Percentiles rank a stretch among this genome's conserved stretches.
These are phyloP conservation scores for Penicillium corylophilum DNA, from an alignment of 2,329 filamentous ascomycete genomes.

Conservation along the genomic window DNA sequence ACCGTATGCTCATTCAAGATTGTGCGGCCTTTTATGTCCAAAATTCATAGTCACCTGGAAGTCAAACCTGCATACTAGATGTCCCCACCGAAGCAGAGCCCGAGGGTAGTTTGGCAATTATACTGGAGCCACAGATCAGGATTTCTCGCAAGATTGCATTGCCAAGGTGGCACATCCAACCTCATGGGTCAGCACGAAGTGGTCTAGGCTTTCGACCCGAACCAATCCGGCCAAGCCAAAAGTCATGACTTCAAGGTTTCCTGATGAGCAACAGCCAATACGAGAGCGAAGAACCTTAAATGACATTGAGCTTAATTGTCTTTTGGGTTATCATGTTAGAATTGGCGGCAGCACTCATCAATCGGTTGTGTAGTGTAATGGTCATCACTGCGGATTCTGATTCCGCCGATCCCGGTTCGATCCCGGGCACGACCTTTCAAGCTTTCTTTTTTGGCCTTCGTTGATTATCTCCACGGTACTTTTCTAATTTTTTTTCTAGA, in stretches of 20 bases:
- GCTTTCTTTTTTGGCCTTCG: neutral
- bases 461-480: neutral
- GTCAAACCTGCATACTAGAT: no score
- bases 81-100: neutral
- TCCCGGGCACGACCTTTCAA: conserved; percentile 9
- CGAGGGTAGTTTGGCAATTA: neutral
- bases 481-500: neutral
- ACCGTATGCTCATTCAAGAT: no score
- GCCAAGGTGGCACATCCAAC: neutral
- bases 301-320: neutral
- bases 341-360: neutral
- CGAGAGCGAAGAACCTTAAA: neutral
- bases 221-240: neutral
- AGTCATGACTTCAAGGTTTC: neutral
- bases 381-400: conserved; percentile 6
- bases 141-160: neutral
- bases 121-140: neutral
- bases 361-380: conserved; percentile 3
- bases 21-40: no score
- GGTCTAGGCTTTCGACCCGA: neutral
- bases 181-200: neutral
- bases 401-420: conserved; percentile 10
- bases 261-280: neutral
- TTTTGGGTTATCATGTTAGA: neutral
- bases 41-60: no score